phyloP scores from a whole-genome alignment of 768 basidiomycete species.

The Tephrocybe sp. region DNA sequence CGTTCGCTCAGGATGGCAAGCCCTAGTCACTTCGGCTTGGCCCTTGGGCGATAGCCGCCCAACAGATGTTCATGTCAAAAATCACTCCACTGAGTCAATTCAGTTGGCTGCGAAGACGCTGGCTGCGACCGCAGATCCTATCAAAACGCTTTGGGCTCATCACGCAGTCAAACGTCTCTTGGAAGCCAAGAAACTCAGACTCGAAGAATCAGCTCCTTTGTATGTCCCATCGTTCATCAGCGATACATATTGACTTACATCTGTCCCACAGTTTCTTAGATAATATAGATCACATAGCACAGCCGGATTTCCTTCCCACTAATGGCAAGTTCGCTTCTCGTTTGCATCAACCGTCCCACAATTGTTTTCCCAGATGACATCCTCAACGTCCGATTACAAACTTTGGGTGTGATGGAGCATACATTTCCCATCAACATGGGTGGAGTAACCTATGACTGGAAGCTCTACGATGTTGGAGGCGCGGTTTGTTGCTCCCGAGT shows the following conservation, averaged over 20 bases:
- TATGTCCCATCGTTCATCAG: conserved; percentile 34
- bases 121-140: conserved; percentile 45
- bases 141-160: conserved; percentile 70
- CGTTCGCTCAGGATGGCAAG: conserved; percentile 75
- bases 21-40: conserved; percentile 45
- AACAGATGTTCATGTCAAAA: conserved; percentile 32
- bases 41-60: conserved; percentile 36
- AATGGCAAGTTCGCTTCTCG: conserved; percentile 45
- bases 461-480: conserved; percentile 83
- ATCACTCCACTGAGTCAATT: conserved; percentile 39
- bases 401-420: conserved; percentile 78
- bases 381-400: conserved; percentile 77
- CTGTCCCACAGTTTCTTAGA: conserved; percentile 58
- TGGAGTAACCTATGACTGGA: conserved; percentile 69
- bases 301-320: conserved; percentile 69
- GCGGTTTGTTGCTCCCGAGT: conserved; percentile 49
- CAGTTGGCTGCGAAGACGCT: conserved; percentile 59
- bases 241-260: conserved; percentile 1
- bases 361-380: conserved; percentile 57
- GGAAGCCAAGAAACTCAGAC: conserved; percentile 54
- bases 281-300: conserved; percentile 62
- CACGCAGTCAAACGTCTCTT: conserved; percentile 61
- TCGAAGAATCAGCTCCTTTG: conserved; percentile 80
- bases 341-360: not conserved
- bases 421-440: conserved; percentile 66